Percentiles rank a stretch among this genome's conserved stretches.
Conservation (phyloP, 441 rosid genomes). For the Populus trichocarpa region DNA sequence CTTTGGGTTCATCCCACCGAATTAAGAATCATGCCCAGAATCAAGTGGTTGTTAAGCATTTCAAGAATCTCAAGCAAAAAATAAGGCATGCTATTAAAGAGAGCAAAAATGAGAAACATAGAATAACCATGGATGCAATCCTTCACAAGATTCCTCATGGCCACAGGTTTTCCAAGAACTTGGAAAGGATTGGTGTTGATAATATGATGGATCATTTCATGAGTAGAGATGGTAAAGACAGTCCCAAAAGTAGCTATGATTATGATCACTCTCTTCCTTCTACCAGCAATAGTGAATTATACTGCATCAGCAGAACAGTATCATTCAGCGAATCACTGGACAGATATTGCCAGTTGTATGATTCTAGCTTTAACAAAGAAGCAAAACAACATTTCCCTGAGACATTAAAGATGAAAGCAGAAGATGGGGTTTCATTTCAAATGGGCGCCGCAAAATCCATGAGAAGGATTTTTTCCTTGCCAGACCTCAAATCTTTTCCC, state of each 20-base stretch:
- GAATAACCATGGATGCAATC: slow-evolving; percentile 78
- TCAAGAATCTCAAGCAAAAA: slow-evolving; percentile 66
- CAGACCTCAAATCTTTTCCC: slow-evolving; percentile 43
- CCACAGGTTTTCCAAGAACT: slow-evolving; percentile 45
- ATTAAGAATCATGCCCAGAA: slow-evolving; percentile 33
- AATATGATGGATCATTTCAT: slow-evolving; percentile 23
- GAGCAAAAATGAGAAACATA: slow-evolving; percentile 55
- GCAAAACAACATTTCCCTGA: slow-evolving; percentile 32
- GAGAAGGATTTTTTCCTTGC: slow-evolving; percentile 59
- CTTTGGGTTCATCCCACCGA: slow-evolving; percentile 29
- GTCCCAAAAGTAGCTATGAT: slow-evolving; percentile 13
- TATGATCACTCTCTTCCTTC: slow-evolving; percentile 12
- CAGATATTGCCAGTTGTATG: slow-evolving; percentile 59
- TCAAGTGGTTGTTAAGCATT: slow-evolving; percentile 46
- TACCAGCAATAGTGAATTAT: slow-evolving; percentile 15
- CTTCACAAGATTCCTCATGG: slow-evolving; percentile 72
- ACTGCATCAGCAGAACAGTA: slow-evolving; percentile 37
- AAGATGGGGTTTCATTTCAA: slow-evolving; percentile 25
- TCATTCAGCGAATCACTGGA: slow-evolving; percentile 60
- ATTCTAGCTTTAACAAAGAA: slow-evolving; percentile 48
- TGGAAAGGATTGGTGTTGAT: slow-evolving; percentile 35
- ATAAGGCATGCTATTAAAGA: slow-evolving; percentile 52
- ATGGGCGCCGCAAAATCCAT: slow-evolving; percentile 28
- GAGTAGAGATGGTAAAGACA: slow-evolving; percentile 16
- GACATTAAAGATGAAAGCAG: slow-evolving; percentile 22